Conservation (phyloP, 164 flowering plant genomes). For the Vitis rupestris region DNA sequence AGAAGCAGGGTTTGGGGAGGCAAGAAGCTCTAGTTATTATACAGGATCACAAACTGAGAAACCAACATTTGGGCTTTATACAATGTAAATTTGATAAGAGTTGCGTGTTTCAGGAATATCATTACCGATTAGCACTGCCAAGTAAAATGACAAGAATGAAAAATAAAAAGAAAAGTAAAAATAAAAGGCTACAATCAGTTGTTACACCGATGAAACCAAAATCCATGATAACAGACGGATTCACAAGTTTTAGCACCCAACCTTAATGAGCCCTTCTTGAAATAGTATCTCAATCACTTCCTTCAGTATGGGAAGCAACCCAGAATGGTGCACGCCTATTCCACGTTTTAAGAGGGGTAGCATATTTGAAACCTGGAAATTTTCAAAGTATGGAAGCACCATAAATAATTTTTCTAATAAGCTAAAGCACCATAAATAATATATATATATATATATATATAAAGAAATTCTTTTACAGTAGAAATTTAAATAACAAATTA, state of each 20-base stretch:
- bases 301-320: slow-evolving; percentile 94
- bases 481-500: too few relatives aligned
- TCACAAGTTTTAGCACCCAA: slow-evolving; percentile 17
- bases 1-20: too few relatives aligned
- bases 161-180: background rate
- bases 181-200: background rate
- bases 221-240: background rate
- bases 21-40: too few relatives aligned
- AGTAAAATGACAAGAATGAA: background rate
- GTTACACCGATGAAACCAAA: background rate
- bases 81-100: background rate
- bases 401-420: background rate
- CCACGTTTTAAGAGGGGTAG: slow-evolving; percentile 94
- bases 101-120: background rate
- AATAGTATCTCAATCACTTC: slow-evolving; percentile 98
- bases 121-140: background rate
- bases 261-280: slow-evolving; percentile 99
- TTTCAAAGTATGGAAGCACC: slow-evolving; percentile 1
- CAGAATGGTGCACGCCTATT: slow-evolving; percentile 99
- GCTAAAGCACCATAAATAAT: background rate
- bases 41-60: too few relatives aligned
- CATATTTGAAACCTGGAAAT: slow-evolving; percentile 82
- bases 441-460: background rate
- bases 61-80: too few relatives aligned
- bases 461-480: too few relatives aligned